Evolutionary conservation across 345 rosid species (phyloP).

Genomic region (Hibiscus tridactylites): DNA sequence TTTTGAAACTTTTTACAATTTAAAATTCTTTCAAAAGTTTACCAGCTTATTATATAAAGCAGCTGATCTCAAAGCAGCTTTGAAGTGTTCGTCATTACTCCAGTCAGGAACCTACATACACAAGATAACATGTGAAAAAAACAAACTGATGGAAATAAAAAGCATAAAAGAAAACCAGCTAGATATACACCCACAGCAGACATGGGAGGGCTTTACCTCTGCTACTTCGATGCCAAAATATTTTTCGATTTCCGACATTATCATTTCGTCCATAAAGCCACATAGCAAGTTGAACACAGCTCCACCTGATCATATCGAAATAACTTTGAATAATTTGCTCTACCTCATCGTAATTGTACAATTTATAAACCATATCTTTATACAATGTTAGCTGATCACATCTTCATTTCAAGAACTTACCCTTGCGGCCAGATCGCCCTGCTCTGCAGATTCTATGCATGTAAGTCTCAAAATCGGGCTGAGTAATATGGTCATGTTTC

Average conservation of each 20-base stretch:
- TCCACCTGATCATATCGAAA: conserved; percentile 34
- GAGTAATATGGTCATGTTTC: conserved; percentile 36
- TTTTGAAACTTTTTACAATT: no score
- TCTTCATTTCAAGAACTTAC: conserved; percentile 21
- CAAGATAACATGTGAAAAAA: neutral
- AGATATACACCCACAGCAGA: neutral
- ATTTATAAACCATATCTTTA: neutral
- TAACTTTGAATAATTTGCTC: neutral
- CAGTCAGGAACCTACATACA: conserved; percentile 35
- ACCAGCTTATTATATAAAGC: conserved; percentile 25
- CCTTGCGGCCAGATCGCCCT: conserved; percentile 92
- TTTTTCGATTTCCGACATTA: conserved; percentile 66
- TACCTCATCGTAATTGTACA: neutral
- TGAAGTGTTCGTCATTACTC: conserved; percentile 38
- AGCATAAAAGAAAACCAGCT: neutral
- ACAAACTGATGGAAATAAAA: neutral
- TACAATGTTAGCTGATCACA: neutral
- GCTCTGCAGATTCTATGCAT: conserved; percentile 94
- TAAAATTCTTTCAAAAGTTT: neutral
- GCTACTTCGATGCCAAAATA: conserved; percentile 38
- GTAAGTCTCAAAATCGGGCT: conserved; percentile 83
- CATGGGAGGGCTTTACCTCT: conserved; percentile 36
- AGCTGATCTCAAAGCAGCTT: conserved; percentile 38
- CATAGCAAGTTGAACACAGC: conserved; percentile 75
- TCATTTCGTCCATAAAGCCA: conserved; percentile 29